These are phyloP conservation scores for Triticum turgidum DNA, from an alignment of 176 grass and related monocot genomes.

Conservation along the genomic window DNA sequence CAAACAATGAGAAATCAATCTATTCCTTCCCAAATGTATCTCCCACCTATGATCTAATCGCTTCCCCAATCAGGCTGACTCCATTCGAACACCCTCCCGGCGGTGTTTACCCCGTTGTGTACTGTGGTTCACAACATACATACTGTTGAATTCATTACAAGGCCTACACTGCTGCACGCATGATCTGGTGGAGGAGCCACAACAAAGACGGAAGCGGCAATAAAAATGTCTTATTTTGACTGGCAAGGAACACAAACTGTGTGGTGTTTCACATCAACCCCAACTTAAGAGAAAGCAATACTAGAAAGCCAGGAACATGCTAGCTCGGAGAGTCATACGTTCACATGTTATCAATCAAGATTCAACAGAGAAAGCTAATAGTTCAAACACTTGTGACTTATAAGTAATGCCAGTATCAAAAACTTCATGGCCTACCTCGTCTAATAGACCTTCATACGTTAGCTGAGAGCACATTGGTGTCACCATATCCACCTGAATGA, in stretches of 20 bases:
- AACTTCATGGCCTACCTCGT: constrained; percentile 65
- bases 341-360: not conserved
- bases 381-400: not conserved
- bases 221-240: not conserved
- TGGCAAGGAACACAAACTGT: not conserved
- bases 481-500: constrained; percentile 88
- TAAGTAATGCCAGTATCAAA: not conserved
- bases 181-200: not conserved
- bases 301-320: constrained; percentile 1
- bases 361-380: constrained; percentile 13
- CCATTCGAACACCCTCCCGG: not conserved
- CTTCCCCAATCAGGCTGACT: not conserved
- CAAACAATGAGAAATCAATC: not conserved
- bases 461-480: constrained; percentile 97
- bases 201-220: constrained; percentile 8
- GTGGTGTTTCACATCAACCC: too few species aligned
- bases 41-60: not conserved
- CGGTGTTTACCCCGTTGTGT: not conserved
- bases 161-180: not conserved
- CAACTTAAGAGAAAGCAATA: not conserved
- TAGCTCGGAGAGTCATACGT: not conserved
- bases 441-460: constrained; percentile 94
- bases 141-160: constrained; percentile 15
- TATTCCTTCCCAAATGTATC: not conserved
- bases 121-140: not conserved